Conservation (phyloP, 768 basidiomycete genomes). For the Podaxis carcinomalis region DNA sequence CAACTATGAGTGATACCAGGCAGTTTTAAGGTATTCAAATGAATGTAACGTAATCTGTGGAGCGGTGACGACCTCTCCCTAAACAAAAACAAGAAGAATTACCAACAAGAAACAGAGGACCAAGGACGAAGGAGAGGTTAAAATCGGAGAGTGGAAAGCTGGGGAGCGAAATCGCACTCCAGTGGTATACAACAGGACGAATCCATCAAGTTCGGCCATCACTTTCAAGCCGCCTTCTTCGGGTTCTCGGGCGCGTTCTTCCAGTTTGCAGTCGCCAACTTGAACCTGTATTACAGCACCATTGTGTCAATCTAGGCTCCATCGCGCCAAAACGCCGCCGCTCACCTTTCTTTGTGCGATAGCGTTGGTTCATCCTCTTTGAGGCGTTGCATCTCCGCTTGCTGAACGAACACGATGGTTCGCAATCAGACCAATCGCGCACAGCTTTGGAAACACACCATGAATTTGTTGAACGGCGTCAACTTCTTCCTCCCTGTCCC, state of each 20-base stretch:
- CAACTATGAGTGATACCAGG: constrained; percentile 15
- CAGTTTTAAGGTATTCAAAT: constrained; percentile 9
- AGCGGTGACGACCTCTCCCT: neutral
- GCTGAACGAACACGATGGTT: constrained; percentile 34
- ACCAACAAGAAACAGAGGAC: constrained; percentile 2
- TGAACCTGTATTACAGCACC: constrained; percentile 47
- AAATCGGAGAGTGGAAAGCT: constrained; percentile 1
- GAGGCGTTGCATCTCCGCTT: constrained; percentile 73
- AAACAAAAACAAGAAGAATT: neutral
- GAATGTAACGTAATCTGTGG: neutral
- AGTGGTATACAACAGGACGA: neutral
- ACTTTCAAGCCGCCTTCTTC: constrained; percentile 31
- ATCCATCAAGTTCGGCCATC: neutral
- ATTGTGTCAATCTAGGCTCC: constrained; percentile 12
- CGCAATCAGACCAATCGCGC: constrained; percentile 6
- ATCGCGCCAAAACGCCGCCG: constrained; percentile 15
- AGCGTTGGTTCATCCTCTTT: constrained; percentile 74
- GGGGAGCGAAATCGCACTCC: neutral
- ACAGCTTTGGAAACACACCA: constrained; percentile 30
- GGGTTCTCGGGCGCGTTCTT: constrained; percentile 70
- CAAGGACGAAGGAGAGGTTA: neutral
- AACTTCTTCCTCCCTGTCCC: constrained; percentile 57
- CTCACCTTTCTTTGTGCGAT: constrained; percentile 69
- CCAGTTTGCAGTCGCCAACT: constrained; percentile 73
- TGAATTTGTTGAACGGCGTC: constrained; percentile 75